Evolutionary conservation across 2,329 filamentous ascomycete genomes (phyloP).

Genomic region (Parascedosporium putredinis): DNA sequence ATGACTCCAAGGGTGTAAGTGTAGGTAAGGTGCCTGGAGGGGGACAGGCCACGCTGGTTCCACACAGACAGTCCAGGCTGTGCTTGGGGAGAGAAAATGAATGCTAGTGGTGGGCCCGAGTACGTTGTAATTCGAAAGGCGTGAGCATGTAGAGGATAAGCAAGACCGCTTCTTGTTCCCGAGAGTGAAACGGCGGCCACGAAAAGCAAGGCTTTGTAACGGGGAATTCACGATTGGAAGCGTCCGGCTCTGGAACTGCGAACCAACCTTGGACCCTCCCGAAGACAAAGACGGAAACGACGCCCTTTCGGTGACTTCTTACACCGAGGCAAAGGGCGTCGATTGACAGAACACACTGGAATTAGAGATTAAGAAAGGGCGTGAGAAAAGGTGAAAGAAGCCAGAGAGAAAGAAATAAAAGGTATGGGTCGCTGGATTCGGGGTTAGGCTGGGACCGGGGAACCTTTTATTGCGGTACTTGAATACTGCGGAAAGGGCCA

Average conservation of each 20-base stretch:
- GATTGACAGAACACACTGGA: background rate
- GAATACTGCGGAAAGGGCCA: background rate
- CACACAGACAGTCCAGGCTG: background rate
- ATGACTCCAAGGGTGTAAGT: background rate
- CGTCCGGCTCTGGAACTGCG: background rate
- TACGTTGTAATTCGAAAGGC: constrained; percentile 4
- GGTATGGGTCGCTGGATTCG: background rate
- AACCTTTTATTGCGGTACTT: constrained; percentile 1
- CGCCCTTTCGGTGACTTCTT: background rate
- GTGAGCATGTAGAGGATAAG: background rate
- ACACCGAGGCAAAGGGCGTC: background rate
- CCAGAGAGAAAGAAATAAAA: background rate
- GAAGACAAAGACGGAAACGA: background rate
- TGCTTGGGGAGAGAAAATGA: constrained; percentile 9
- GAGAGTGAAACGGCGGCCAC: background rate
- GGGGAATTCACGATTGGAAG: too few relatives aligned
- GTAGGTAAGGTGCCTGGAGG: background rate
- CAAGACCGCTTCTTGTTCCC: background rate
- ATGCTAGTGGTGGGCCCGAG: constrained; percentile 12
- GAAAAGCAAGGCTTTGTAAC: too few relatives aligned
- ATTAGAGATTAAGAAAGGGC: background rate
- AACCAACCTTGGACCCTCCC: background rate
- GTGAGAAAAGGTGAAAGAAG: too few relatives aligned
- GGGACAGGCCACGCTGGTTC: background rate
- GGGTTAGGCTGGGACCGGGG: background rate